Conservation (phyloP, 148 eudicot genomes). For the Euryodendron excelsum region DNA sequence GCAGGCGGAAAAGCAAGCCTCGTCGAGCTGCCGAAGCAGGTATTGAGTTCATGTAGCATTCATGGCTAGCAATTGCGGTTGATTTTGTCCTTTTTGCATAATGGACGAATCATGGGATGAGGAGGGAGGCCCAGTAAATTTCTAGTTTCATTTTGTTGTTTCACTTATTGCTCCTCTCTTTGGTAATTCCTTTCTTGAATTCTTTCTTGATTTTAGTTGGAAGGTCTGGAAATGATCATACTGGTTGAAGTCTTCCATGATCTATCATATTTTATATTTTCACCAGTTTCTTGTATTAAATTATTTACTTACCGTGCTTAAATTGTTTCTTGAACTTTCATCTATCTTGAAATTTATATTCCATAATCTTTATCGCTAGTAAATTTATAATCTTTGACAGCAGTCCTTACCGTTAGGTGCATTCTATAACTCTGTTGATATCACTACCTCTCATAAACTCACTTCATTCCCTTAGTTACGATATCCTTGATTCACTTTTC, state of each 20-base stretch:
- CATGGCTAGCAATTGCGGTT: slow-evolving; percentile 4
- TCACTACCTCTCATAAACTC: background rate
- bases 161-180: slow-evolving; percentile 11
- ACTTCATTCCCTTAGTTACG: background rate
- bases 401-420: too few relatives aligned
- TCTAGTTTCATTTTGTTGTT: slow-evolving; percentile 14
- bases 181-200: slow-evolving; percentile 14
- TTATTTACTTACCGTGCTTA: background rate
- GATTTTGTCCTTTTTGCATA: background rate
- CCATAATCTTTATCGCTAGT: background rate
- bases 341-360: background rate
- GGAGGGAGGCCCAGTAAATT: slow-evolving; percentile 2
- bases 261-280: slow-evolving; percentile 10
- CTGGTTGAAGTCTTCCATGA: background rate
- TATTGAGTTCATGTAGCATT: slow-evolving; percentile 49
- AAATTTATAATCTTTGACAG: too few relatives aligned
- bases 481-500: background rate
- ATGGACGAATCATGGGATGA: background rate
- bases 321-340: background rate
- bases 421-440: background rate
- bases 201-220: slow-evolving; percentile 10
- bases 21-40: too few relatives aligned
- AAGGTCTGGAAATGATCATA: slow-evolving; percentile 10
- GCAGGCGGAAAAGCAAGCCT: too few relatives aligned
- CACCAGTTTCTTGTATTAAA: background rate